A percentile compares a stretch with the other conserved stretches of the same genome.
phyloP scores from a whole-genome alignment of 257 asterid species.

The Nyctanthes arbortristis region DNA sequence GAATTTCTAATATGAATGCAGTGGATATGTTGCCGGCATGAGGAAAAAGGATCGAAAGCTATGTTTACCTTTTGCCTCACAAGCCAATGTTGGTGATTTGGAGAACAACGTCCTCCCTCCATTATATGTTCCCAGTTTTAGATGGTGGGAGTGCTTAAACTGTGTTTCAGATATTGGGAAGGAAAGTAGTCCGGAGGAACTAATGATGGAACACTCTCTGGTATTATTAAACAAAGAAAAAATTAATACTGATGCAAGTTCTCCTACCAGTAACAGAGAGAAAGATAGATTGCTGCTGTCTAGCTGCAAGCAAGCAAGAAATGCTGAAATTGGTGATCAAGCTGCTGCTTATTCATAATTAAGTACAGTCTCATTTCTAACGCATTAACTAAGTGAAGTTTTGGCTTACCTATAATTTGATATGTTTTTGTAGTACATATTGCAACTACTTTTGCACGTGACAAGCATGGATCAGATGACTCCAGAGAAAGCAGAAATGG shows the following conservation, averaged over 20 bases:
- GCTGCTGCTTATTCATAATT: not conserved
- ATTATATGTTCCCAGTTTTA: not conserved
- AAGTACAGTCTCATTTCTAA: not conserved
- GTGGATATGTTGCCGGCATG: constrained; percentile 65
- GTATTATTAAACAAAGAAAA: not conserved
- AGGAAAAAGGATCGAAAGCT: constrained; percentile 43
- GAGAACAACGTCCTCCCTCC: constrained; percentile 33
- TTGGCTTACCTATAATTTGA: not conserved
- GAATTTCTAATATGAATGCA: constrained; percentile 38
- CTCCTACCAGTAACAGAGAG: not conserved
- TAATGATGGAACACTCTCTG: not conserved
- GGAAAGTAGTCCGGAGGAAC: not conserved
- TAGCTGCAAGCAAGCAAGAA: not conserved
- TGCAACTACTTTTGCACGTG: not conserved
- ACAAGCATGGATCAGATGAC: constrained; percentile 3
- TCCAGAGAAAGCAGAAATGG: not conserved
- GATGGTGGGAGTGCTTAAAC: not conserved
- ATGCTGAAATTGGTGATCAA: constrained; percentile 1
- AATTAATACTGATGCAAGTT: not conserved
- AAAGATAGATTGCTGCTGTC: not conserved
- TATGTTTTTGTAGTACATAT: not conserved
- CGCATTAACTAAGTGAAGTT: not conserved
- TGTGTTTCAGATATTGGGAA: not conserved
- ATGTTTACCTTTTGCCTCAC: constrained; percentile 46
- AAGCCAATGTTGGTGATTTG: constrained; percentile 20